A percentile compares a stretch with the other conserved stretches of the same genome.
Evolutionary conservation across 257 asterid species (phyloP).

Genomic region (Primulina huaijiensis): DNA sequence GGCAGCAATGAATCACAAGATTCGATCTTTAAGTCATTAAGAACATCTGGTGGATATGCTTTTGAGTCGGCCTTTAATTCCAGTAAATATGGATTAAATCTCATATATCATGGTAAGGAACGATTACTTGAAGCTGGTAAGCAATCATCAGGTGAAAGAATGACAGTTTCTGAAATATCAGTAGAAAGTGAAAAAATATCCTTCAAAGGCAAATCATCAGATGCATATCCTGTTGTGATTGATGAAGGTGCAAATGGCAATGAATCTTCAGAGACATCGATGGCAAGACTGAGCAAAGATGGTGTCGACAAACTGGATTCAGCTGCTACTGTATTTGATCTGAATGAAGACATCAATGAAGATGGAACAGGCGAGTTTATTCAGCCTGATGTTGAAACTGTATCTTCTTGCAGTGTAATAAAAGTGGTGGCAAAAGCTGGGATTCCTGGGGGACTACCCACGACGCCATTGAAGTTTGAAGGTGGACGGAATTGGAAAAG

Average conservation of each 20-base stretch:
- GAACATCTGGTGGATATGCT: conserved; percentile 29
- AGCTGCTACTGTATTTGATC: conserved; percentile 42
- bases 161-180: conserved; percentile 19
- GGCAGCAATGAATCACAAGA: conserved; percentile 13
- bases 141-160: conserved; percentile 28
- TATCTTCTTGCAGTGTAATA: conserved; percentile 36
- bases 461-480: conserved; percentile 41
- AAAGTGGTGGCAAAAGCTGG: conserved; percentile 53
- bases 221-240: conserved; percentile 15
- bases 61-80: conserved; percentile 24
- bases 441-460: conserved; percentile 35
- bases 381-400: conserved; percentile 25
- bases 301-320: conserved; percentile 16
- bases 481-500: conserved; percentile 54
- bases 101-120: conserved; percentile 22
- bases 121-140: conserved; percentile 27
- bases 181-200: conserved; percentile 14
- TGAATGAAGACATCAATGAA: conserved; percentile 44
- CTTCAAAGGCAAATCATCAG: conserved; percentile 10
- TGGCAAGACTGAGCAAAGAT: conserved; percentile 17
- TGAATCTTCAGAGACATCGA: conserved; percentile 23
- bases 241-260: conserved; percentile 6
- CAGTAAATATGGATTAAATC: conserved; percentile 26
- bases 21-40: conserved; percentile 24
- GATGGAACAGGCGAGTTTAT: conserved; percentile 27